Conservation (phyloP, 768 basidiomycete species). For the Crucibulum laeve region DNA sequence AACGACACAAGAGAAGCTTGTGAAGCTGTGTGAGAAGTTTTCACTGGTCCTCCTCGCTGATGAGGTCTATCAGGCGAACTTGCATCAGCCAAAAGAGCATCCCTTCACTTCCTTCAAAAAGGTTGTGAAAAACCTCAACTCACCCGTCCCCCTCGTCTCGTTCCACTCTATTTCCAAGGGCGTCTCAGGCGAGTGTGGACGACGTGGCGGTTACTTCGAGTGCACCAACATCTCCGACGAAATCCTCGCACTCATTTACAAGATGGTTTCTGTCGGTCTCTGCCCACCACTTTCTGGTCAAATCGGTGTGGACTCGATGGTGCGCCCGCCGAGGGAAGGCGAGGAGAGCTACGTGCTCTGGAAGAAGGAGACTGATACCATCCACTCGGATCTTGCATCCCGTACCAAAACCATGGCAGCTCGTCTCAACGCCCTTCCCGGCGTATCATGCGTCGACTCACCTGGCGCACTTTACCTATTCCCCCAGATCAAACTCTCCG, state of each 20-base stretch:
- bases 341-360: conserved; percentile 74
- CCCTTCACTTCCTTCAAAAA: conserved; percentile 95
- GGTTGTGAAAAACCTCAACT: conserved; percentile 61
- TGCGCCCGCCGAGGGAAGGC: conserved; percentile 81
- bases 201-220: conserved; percentile 97
- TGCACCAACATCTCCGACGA: conserved; percentile 68
- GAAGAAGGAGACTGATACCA: conserved; percentile 79
- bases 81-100: conserved; percentile 65
- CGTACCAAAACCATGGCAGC: conserved; percentile 72
- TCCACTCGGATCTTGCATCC: conserved; percentile 67
- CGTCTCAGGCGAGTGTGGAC: conserved; percentile 92
- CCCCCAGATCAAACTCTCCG: conserved; percentile 74
- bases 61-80: conserved; percentile 97
- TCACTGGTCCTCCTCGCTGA: conserved; percentile 89
- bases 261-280: conserved; percentile 83
- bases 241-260: conserved; percentile 66
- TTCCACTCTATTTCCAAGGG: conserved; percentile 99
- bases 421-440: conserved; percentile 74
- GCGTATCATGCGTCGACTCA: conserved; percentile 86
- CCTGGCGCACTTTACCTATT: conserved; percentile 94
- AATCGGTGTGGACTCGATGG: conserved; percentile 90
- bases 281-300: conserved; percentile 91
- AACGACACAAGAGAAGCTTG: conserved; percentile 66
- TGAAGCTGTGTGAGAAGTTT: conserved; percentile 81
- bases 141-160: conserved; percentile 80